These are phyloP conservation scores for Hygrocybe punicea DNA, from an alignment of 768 basidiomycete species.

Conservation along the genomic window DNA sequence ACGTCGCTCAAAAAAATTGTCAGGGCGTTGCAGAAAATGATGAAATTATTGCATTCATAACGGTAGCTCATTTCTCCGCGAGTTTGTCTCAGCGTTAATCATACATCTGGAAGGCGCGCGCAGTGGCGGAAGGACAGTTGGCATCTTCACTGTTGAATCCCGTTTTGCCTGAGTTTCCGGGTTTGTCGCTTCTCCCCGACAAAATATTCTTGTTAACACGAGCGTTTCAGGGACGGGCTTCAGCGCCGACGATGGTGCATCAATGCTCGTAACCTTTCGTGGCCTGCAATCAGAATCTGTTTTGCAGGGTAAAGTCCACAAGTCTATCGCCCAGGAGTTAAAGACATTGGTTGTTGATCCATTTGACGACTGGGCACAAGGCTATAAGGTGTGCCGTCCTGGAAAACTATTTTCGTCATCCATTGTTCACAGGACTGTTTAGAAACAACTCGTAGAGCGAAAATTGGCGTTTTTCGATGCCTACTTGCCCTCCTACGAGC, in stretches of 20 bases:
- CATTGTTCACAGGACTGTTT: conserved; percentile 10
- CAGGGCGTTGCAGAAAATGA: conserved; percentile 82
- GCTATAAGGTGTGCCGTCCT: conserved; percentile 54
- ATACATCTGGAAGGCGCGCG: conserved; percentile 58
- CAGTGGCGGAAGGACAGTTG: conserved; percentile 62
- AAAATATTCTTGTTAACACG: neutral
- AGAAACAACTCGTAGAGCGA: conserved; percentile 64
- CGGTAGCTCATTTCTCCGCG: conserved; percentile 42
- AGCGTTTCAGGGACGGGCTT: conserved; percentile 57
- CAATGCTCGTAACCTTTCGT: conserved; percentile 72
- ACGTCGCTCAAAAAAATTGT: conserved; percentile 14
- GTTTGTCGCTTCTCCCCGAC: conserved; percentile 31
- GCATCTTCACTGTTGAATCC: conserved; percentile 57
- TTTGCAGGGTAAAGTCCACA: conserved; percentile 73
- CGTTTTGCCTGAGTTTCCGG: conserved; percentile 45
- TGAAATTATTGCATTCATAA: conserved; percentile 78
- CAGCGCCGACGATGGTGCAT: conserved; percentile 78
- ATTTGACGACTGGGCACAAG: conserved; percentile 74
- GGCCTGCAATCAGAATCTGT: conserved; percentile 73
- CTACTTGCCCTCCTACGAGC: conserved; percentile 70
- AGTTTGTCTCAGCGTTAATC: conserved; percentile 2
- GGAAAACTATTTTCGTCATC: conserved; percentile 10
- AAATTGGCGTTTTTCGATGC: conserved; percentile 57
- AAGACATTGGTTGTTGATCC: conserved; percentile 72
- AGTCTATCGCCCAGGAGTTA: conserved; percentile 69